Evolutionary conservation across 1,284 basidiomycete species (phyloP), one percentile per base, ranked within the genome.

Genomic region (Melanopsichium pennsylvanicum): DNA sequence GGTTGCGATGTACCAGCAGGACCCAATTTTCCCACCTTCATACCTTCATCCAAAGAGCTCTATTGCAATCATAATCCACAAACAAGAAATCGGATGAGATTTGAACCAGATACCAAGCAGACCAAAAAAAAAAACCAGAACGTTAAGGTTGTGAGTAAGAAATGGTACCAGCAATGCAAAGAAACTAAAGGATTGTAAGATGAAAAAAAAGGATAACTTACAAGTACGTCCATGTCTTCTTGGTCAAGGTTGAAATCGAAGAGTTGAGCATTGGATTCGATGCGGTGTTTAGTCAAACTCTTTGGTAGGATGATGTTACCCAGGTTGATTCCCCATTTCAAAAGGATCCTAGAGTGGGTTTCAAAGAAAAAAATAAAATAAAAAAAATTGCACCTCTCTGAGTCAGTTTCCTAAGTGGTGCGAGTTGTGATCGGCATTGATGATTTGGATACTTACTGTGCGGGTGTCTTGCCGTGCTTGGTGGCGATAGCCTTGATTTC

Each of bases 381-480:
- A n/a, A n/a, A n/a, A n/a, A n/a, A n/a, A n/a, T n/a, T n/a, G n/a
- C n/a, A n/a, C n/a, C n/a, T n/a, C n/a, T n/a, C n/a, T n/a, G n/a
- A n/a, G n/a, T n/a, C n/a, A n/a, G n/a, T n/a, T n/a, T n/a, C n/a
- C n/a, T n/a, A n/a, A n/a, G n/a, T n/a, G n/a, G n/a, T n/a, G n/a
- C n/a, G n/a, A n/a, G n/a, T n/a, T n/a, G n/a, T n/a, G n/a, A n/a
- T n/a, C n/a, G n/a, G n/a, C n/a, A n/a, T n/a, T n/a, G n/a, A n/a
- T n/a, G n/a, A n/a, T n/a, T n/a, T n/a, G 18, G 25, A 13, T 51
- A 39, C 35, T 47, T 32, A 37, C 36, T 79, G 78, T 6, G 77
- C 78, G n/a, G 77, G 67, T n/a, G 78, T 73, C 57, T 78, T 78
- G 68, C 70, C 66, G 74, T 79, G 78, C 55, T 79, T 79, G 45